These are phyloP conservation scores for Adansonia madagascariensis DNA, from an alignment of 441 rosid genomes.

Conservation along the genomic window DNA sequence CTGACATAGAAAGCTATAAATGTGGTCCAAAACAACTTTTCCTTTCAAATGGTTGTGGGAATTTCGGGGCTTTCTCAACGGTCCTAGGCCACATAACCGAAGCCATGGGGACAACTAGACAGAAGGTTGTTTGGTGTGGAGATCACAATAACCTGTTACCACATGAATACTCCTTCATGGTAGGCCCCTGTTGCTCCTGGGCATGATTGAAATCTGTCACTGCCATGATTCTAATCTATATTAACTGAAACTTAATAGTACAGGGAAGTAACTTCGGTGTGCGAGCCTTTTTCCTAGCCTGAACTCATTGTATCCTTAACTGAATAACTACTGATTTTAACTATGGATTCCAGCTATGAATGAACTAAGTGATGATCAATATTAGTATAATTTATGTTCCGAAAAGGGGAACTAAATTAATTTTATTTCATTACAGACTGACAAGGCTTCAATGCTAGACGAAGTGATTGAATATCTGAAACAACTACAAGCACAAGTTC, in stretches of 20 bases:
- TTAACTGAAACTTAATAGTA: slow-evolving; percentile 18
- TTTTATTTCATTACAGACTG: slow-evolving; percentile 53
- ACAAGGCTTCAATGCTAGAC: slow-evolving; percentile 95
- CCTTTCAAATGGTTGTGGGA: slow-evolving; percentile 5
- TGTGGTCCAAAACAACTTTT: neutral
- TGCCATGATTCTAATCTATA: slow-evolving; percentile 2
- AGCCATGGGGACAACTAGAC: slow-evolving; percentile 34
- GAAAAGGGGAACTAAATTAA: no score
- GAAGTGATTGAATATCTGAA: slow-evolving; percentile 95
- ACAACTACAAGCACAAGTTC: slow-evolving; percentile 86
- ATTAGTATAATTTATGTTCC: no score
- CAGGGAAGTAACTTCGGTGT: slow-evolving; percentile 8
- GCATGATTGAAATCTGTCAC: neutral
- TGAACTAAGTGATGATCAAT: no score
- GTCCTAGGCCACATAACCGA: slow-evolving; percentile 41
- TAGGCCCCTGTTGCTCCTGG: slow-evolving; percentile 26
- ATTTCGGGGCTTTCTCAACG: slow-evolving; percentile 22
- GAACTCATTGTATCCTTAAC: no score
- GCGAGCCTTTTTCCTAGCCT: no score
- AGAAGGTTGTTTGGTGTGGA: slow-evolving; percentile 33
- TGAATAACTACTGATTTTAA: no score
- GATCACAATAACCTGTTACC: slow-evolving; percentile 32
- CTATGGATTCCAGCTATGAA: no score
- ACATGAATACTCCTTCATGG: slow-evolving; percentile 23
- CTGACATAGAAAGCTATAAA: no score